Percentiles rank a stretch among this genome's conserved stretches.
These are phyloP conservation scores for Adenanthera pavonina DNA, from an alignment of 306 rosid species.

Conservation along the genomic window DNA sequence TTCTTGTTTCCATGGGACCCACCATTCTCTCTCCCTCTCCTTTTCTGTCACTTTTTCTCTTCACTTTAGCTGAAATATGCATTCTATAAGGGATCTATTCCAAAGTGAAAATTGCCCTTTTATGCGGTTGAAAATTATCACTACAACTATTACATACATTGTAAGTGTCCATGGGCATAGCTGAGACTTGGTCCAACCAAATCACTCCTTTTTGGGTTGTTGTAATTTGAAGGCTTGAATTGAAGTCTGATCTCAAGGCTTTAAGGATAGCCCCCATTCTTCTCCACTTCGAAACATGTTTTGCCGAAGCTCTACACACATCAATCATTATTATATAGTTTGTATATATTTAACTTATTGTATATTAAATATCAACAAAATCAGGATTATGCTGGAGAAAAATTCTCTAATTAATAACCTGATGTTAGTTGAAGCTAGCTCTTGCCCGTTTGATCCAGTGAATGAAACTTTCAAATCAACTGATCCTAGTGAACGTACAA, in stretches of 20 bases:
- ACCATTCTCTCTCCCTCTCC: too few species aligned
- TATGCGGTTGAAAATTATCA: too few species aligned
- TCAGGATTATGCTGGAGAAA: background rate
- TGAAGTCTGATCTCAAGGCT: constrained; percentile 20
- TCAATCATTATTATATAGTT: too few species aligned
- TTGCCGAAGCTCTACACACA: constrained; percentile 51
- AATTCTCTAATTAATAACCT: constrained; percentile 21
- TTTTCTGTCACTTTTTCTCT: too few species aligned
- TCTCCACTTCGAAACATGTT: constrained; percentile 46
- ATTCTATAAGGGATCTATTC: too few species aligned
- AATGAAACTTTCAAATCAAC: background rate
- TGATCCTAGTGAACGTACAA: background rate
- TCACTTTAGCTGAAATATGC: too few species aligned
- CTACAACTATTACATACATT: too few species aligned
- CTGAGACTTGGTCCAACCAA: constrained; percentile 42
- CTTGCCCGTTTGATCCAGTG: background rate
- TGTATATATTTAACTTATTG: background rate
- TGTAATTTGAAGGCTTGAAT: constrained; percentile 32
- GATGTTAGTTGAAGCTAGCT: constrained; percentile 51
- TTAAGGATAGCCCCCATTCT: constrained; percentile 8
- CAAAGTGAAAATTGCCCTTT: too few species aligned
- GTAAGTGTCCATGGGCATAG: too few species aligned
- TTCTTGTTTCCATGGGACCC: too few species aligned
- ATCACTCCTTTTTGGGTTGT: constrained; percentile 41
- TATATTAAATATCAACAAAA: too few species aligned